Base-by-base conservation (phyloP, 306 rosid species). In the Cucurbita maxima region DNA sequence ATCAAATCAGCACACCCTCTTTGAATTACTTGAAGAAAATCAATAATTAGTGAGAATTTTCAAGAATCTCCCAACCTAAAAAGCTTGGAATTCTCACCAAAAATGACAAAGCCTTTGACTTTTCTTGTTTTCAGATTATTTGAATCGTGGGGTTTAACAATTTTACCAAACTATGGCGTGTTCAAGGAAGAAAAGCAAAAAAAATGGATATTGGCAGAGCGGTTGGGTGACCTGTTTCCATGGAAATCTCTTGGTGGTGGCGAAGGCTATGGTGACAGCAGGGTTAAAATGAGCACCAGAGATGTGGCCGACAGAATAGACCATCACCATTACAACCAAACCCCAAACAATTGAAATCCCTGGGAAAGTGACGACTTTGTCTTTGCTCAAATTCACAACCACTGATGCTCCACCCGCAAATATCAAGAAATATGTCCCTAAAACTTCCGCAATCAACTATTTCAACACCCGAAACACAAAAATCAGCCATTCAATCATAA, bases 241-340 rank as follows among this genome's bases (percentile, higher is more conserved):
- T 8, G 96, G 92, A 71, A 91, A 91, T 75, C 91, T 85, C 45
- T 56, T 77, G 72, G 82, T 81, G 7, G 80, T 52, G 8, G 99
- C 92, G 57, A 91, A 91, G 51, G 97, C 97, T 76, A 91, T 72
- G 45, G 97, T 94, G 55, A 94, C 92, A 1, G 99, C 96, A 13
- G 97, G 99, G 34, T 91, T 91, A 56, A 94, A 85, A 80, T 94
- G 97, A 22, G 90, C 97, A 45, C 98, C 97, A 5, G 97, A 93
- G 64, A 94, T 86, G 5, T 94, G 98, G 10, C 97, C 96, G 22
- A 94, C 79, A 5, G 96, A 79, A 78, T 90, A 94, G 61, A 89
- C 61, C 78, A 89, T 56, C 0, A 91, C 96, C 79, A 78, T 64
- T 45, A 89, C 90, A 40, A 44, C 83, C 8, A 94, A 72, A 2